A percentile compares a stretch with the other conserved stretches of the same genome.
These are phyloP conservation scores for Blastomyces parvus DNA, from an alignment of 2,329 filamentous ascomycete species.

Conservation along the genomic window DNA sequence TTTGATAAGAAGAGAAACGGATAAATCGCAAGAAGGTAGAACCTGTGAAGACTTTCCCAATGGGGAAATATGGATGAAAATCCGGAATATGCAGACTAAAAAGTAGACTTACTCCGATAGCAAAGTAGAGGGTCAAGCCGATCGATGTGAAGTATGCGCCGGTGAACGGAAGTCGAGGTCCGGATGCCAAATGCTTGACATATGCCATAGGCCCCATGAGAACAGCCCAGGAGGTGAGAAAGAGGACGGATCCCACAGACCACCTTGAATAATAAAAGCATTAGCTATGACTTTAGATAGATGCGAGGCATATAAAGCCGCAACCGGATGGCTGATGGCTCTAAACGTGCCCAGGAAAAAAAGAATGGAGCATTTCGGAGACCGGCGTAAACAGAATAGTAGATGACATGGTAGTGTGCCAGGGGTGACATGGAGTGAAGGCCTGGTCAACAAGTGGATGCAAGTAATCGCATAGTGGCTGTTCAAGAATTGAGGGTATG, in stretches of 20 bases:
- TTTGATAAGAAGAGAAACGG: slow-evolving; percentile 13
- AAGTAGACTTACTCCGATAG: slow-evolving; percentile 65
- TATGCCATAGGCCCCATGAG: slow-evolving; percentile 88
- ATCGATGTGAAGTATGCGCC: slow-evolving; percentile 93
- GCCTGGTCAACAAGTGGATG: not conserved
- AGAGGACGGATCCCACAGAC: slow-evolving; percentile 84
- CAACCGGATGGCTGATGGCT: not conserved
- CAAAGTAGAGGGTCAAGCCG: slow-evolving; percentile 79
- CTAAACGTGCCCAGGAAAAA: not conserved
- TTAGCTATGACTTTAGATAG: slow-evolving; percentile 11
- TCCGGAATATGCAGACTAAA: slow-evolving; percentile 12
- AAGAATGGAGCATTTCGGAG: not conserved
- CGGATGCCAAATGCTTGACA: slow-evolving; percentile 71
- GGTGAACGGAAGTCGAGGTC: slow-evolving; percentile 80
- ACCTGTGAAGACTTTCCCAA: not conserved
- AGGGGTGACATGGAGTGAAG: not conserved
- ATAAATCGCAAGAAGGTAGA: not conserved
- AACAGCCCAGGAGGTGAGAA: slow-evolving; percentile 84
- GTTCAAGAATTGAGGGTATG: not conserved
- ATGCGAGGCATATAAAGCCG: not conserved
- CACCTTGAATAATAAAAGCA: slow-evolving; percentile 52
- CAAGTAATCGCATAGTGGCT: not conserved
- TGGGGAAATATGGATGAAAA: slow-evolving; percentile 8
- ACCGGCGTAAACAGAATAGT: not conserved
- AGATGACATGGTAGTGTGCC: not conserved